Evolutionary conservation across 2,329 filamentous ascomycete genomes (phyloP).

Genomic region (Colletotrichum lini): DNA sequence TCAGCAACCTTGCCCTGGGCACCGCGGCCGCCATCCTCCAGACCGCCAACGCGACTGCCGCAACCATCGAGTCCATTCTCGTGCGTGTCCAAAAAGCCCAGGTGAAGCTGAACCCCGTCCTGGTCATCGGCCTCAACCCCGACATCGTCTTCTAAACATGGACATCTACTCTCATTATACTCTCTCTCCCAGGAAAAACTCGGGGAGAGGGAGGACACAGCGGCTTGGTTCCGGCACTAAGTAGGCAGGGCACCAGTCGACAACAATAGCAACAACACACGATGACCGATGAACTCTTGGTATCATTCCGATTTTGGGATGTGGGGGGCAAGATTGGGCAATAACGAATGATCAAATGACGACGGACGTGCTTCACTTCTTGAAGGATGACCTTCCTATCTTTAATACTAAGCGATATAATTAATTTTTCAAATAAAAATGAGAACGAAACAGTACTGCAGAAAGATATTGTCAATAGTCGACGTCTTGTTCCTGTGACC

Average conservation of each 20-base stretch:
- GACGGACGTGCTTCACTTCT: slow-evolving; percentile 5
- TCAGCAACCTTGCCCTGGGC: neutral
- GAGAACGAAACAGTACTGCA: neutral
- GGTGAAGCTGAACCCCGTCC: slow-evolving; percentile 1
- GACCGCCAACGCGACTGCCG: neutral
- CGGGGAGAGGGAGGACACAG: too few species aligned
- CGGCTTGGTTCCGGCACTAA: too few species aligned
- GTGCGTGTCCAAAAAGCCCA: slow-evolving; percentile 13
- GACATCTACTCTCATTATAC: neutral
- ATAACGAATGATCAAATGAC: neutral
- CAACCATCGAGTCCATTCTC: neutral
- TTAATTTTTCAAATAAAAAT: neutral
- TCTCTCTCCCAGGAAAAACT: too few species aligned
- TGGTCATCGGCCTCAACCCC: slow-evolving; percentile 12
- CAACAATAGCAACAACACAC: neutral
- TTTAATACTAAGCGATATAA: neutral
- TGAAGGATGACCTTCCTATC: slow-evolving; percentile 11
- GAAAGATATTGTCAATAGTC: neutral
- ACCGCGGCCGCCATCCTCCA: neutral
- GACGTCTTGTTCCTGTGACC: too few species aligned
- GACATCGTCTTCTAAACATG: slow-evolving; percentile 8
- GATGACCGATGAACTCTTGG: too few species aligned
- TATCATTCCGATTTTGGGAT: too few species aligned
- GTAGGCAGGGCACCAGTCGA: too few species aligned
- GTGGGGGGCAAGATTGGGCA: too few species aligned